Conservation (phyloP, 306 rosid species). For the Quercus suber region DNA sequence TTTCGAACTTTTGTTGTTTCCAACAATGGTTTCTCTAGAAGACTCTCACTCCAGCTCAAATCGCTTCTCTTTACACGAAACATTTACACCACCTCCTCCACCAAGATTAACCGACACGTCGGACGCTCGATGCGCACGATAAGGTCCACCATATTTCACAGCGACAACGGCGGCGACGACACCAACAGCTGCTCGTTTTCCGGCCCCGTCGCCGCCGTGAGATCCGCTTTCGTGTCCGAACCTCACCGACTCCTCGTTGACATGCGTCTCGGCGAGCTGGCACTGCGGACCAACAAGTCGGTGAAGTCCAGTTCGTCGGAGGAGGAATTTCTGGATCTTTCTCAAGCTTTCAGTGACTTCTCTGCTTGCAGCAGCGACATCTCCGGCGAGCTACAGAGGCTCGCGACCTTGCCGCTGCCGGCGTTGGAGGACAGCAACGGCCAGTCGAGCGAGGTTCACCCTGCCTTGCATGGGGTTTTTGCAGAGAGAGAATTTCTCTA, state of each 20-base stretch:
- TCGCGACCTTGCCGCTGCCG: constrained; percentile 44
- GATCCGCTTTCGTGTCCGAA: constrained; percentile 61
- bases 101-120: constrained; percentile 46
- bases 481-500: constrained; percentile 83
- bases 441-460: constrained; percentile 27
- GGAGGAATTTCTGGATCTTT: constrained; percentile 74
- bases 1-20: too few species aligned
- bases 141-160: constrained; percentile 65
- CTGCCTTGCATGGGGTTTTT: constrained; percentile 82
- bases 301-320: constrained; percentile 31
- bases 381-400: constrained; percentile 84
- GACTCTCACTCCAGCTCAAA: constrained; percentile 62
- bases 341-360: constrained; percentile 83
- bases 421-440: neutral
- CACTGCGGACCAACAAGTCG: constrained; percentile 47
- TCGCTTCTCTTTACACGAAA: constrained; percentile 51
- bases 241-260: constrained; percentile 79
- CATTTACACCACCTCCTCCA: constrained; percentile 43
- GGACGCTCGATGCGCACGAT: constrained; percentile 95
- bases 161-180: constrained; percentile 20
- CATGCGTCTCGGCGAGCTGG: constrained; percentile 83
- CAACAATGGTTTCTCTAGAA: constrained; percentile 73
- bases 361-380: constrained; percentile 92
- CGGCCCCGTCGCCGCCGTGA: constrained; percentile 26
- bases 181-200: constrained; percentile 49